Conservation (phyloP, 352 stramenopile species). For the Phytophthora crassamura region DNA sequence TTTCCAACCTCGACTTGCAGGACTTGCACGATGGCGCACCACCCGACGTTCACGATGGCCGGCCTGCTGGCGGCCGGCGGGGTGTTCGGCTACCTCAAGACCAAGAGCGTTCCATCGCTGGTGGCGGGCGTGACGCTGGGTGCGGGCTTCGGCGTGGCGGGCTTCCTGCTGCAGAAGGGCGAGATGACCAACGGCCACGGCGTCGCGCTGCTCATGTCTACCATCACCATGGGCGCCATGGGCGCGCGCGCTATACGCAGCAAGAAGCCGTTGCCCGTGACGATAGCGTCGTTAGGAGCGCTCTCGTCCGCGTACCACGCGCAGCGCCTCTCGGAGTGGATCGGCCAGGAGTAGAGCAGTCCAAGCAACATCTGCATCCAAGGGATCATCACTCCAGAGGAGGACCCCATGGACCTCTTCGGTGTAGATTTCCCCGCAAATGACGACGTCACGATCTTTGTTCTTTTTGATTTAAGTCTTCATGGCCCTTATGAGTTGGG, state of each 20-base stretch:
- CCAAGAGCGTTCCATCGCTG: conserved; percentile 81
- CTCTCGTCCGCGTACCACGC: conserved; percentile 86
- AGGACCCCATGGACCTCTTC: too few relatives aligned
- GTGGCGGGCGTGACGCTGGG: conserved; percentile 83
- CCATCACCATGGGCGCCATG: conserved; percentile 89
- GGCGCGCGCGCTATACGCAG: conserved; percentile 78
- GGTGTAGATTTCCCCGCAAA: neutral
- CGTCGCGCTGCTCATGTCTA: conserved; percentile 79
- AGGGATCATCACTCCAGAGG: neutral
- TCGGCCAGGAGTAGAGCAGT: conserved; percentile 72
- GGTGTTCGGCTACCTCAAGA: conserved; percentile 83
- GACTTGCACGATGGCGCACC: conserved; percentile 63
- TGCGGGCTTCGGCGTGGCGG: conserved; percentile 79
- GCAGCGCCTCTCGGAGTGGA: conserved; percentile 83
- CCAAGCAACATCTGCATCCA: neutral
- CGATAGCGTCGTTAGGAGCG: conserved; percentile 75
- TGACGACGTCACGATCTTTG: conserved; percentile 24
- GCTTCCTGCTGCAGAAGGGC: conserved; percentile 81
- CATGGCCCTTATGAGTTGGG: too few relatives aligned
- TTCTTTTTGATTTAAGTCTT: conserved; percentile 14
- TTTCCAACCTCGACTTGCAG: conserved; percentile 5
- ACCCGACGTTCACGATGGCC: conserved; percentile 88
- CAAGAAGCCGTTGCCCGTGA: conserved; percentile 76
- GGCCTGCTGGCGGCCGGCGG: conserved; percentile 70
- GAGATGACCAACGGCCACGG: conserved; percentile 87